Evolutionary conservation across 2,329 filamentous ascomycete species (phyloP).

Genomic region (Cercospora zeina): DNA sequence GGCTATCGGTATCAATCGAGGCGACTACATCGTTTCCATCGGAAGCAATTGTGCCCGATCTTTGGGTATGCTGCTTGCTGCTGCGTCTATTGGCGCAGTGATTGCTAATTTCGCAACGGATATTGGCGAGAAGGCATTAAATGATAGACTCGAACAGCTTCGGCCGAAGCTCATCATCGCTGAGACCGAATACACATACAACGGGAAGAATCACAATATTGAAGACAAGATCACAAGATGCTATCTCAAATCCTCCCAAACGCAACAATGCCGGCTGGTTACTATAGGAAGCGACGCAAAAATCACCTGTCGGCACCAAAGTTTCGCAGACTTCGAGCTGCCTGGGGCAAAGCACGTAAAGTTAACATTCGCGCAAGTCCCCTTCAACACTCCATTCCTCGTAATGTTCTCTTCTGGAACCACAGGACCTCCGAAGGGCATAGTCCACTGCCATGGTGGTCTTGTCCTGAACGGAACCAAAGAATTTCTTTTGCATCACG

Average conservation of each 20-base stretch:
- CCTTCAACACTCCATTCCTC: background rate
- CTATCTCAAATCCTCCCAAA: background rate
- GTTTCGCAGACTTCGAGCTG: background rate
- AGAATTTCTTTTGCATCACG: conserved; percentile 55
- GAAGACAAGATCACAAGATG: conserved; percentile 1
- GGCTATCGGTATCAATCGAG: background rate
- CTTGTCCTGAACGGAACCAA: background rate
- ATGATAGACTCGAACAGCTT: conserved; percentile 23
- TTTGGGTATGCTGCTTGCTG: background rate
- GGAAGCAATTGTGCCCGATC: background rate
- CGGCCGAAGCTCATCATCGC: conserved; percentile 32
- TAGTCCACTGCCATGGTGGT: background rate
- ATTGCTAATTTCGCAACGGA: conserved; percentile 24
- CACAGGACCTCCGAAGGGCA: background rate
- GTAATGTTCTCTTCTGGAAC: background rate
- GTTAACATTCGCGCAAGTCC: background rate
- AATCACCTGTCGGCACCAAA: background rate
- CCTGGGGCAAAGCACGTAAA: background rate
- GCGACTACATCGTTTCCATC: background rate
- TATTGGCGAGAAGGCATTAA: conserved; percentile 21
- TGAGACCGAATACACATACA: conserved; percentile 21
- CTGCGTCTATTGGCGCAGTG: conserved; percentile 2
- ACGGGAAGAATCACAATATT: conserved; percentile 21
- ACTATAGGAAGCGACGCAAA: background rate
- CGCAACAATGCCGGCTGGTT: background rate